A percentile compares a stretch with the other conserved stretches of the same genome.
phyloP scores from a whole-genome alignment of 176 grass and related monocot species.

The Oryza australiensis region DNA sequence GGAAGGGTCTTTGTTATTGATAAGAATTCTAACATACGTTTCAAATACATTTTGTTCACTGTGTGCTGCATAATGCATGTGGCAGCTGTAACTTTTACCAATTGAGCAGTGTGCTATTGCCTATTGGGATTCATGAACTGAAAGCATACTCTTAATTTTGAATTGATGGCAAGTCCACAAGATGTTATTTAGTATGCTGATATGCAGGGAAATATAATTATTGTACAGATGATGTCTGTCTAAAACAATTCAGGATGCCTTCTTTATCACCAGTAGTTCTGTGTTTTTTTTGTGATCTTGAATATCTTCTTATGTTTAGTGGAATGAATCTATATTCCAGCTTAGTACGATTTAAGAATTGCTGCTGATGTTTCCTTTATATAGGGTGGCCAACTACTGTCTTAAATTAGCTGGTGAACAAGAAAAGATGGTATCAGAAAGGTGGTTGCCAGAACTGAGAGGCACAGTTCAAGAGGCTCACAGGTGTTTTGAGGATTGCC shows the following conservation, averaged over 20 bases:
- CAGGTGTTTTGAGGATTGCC: slow-evolving; percentile 79
- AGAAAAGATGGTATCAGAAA: slow-evolving; percentile 78
- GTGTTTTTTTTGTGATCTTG: background rate
- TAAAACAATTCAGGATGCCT: background rate
- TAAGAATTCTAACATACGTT: background rate
- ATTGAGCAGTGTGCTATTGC: background rate
- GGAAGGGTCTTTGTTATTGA: background rate
- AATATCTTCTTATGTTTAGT: background rate
- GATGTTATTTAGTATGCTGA: background rate
- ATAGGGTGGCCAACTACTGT: slow-evolving; percentile 92
- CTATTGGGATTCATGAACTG: background rate
- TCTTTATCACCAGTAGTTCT: background rate
- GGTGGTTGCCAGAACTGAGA: slow-evolving; percentile 83
- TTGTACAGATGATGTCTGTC: background rate
- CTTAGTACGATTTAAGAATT: slow-evolving; percentile 18
- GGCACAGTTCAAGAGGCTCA: slow-evolving; percentile 78
- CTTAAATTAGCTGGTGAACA: slow-evolving; percentile 88
- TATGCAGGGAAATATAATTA: background rate
- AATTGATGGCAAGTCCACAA: background rate
- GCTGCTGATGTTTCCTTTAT: slow-evolving; percentile 32
- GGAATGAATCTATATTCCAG: background rate
- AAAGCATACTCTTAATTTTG: background rate
- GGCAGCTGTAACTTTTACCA: slow-evolving; percentile 2
- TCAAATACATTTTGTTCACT: background rate
- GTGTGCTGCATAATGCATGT: background rate